Evolutionary conservation across 345 rosid genomes (phyloP).

Genomic region (Noccaea caerulescens): DNA sequence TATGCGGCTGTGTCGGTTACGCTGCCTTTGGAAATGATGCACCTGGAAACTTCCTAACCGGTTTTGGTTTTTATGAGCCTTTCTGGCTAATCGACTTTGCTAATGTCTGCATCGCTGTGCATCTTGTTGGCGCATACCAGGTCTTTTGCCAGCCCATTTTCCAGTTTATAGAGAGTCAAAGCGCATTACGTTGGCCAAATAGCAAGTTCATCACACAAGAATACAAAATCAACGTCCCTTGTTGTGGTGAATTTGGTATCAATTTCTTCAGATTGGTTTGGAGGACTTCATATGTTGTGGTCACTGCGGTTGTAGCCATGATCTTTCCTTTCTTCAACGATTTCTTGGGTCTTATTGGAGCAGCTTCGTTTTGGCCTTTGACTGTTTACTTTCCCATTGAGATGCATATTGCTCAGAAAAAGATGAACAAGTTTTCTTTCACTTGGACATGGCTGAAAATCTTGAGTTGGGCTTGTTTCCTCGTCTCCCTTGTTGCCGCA

Average conservation of each 20-base stretch:
- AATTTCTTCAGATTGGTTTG: constrained; percentile 69
- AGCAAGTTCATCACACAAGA: constrained; percentile 62
- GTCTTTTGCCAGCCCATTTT: constrained; percentile 81
- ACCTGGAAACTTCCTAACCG: constrained; percentile 86
- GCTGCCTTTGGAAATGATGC: constrained; percentile 88
- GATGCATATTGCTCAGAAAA: constrained; percentile 72
- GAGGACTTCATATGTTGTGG: constrained; percentile 70
- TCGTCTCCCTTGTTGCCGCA: constrained; percentile 67
- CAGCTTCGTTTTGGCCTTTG: constrained; percentile 85
- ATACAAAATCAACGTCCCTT: constrained; percentile 53
- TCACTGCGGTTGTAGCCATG: constrained; percentile 75
- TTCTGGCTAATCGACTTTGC: constrained; percentile 87
- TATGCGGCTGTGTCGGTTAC: constrained; percentile 80
- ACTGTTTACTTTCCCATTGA: constrained; percentile 89
- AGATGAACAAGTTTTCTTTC: constrained; percentile 55
- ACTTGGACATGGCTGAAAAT: constrained; percentile 80
- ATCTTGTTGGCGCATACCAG: constrained; percentile 86
- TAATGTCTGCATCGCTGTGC: constrained; percentile 78
- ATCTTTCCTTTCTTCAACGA: constrained; percentile 89
- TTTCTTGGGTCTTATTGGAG: constrained; percentile 85
- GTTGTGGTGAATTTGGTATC: constrained; percentile 49
- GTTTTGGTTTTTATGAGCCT: constrained; percentile 88
- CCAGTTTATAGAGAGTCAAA: constrained; percentile 59
- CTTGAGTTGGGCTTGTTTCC: constrained; percentile 62
- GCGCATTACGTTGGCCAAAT: constrained; percentile 63